Percentiles rank a stretch among this genome's conserved stretches.
Conservation (phyloP, 2,329 filamentous ascomycete genomes). For the Fusarium sarcochroum region DNA sequence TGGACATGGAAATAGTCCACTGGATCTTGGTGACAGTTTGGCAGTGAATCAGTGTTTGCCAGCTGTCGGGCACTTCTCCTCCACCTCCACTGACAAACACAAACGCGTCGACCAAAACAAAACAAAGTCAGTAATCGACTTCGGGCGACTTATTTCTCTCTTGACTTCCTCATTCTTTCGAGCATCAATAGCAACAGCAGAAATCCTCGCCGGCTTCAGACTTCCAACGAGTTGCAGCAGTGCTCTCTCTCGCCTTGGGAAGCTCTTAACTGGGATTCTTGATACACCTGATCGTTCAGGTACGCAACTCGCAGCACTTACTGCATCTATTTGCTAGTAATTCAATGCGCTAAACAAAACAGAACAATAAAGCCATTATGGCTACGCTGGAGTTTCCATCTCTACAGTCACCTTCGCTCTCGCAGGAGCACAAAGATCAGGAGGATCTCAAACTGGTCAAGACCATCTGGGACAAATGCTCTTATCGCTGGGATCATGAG, state of each 20-base stretch:
- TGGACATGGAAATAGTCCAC: no score
- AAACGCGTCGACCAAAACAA: background rate
- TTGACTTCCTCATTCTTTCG: background rate
- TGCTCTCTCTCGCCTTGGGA: background rate
- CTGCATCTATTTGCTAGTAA: background rate
- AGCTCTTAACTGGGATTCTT: background rate
- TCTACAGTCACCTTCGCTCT: background rate
- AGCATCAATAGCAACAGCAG: background rate
- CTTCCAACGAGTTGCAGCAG: background rate
- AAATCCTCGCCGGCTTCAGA: background rate
- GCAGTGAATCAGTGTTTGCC: slow-evolving; percentile 10
- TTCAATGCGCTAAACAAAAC: background rate
- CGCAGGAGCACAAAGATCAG: slow-evolving; percentile 18
- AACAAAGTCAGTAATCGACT: no score
- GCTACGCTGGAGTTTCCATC: background rate
- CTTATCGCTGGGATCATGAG: background rate
- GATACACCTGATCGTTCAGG: background rate
- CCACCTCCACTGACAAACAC: background rate
- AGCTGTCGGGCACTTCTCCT: background rate
- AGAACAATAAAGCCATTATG: background rate
- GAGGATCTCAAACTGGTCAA: slow-evolving; percentile 11
- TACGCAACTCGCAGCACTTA: background rate
- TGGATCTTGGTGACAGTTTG: background rate
- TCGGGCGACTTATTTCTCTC: background rate
- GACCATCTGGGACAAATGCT: background rate